A percentile compares a stretch with the other conserved stretches of the same genome.
Evolutionary conservation across 441 rosid genomes (phyloP).

Genomic region (Isatis lusitanica): DNA sequence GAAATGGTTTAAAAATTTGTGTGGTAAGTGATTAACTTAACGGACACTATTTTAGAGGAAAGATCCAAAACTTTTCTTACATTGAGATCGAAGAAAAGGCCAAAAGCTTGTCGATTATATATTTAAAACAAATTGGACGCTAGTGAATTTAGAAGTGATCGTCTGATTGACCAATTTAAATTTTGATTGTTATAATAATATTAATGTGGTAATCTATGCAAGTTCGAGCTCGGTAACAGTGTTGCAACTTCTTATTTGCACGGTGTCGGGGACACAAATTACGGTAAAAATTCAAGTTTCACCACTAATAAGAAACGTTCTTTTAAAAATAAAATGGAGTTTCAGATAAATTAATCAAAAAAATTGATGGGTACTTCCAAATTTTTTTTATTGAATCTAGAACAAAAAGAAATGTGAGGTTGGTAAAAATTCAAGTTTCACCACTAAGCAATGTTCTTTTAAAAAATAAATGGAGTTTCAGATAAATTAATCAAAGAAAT

Average conservation of each 20-base stretch:
- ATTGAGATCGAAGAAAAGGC: slow-evolving; percentile 50
- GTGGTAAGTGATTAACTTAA: neutral
- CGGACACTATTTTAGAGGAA: slow-evolving; percentile 31
- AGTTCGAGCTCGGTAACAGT: slow-evolving; percentile 28
- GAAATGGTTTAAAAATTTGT: neutral
- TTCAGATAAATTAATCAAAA: neutral
- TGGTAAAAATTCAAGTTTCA: slow-evolving; percentile 31
- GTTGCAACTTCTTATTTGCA: slow-evolving; percentile 38
- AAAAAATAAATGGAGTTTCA: neutral
- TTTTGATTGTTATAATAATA: slow-evolving; percentile 24
- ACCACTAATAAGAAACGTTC: slow-evolving; percentile 19
- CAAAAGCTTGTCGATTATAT: slow-evolving; percentile 36
- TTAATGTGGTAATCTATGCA: slow-evolving; percentile 20
- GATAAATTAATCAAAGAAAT: neutral
- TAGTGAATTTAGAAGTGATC: slow-evolving; percentile 25
- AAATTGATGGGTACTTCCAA: neutral
- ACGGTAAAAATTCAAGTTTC: slow-evolving; percentile 36
- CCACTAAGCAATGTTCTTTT: slow-evolving; percentile 8
- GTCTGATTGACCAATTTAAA: slow-evolving; percentile 27
- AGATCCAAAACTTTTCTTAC: slow-evolving; percentile 42
- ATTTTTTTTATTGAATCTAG: neutral
- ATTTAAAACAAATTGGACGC: slow-evolving; percentile 31
- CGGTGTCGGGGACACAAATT: slow-evolving; percentile 42
- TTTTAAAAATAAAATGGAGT: neutral
- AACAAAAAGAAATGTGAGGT: slow-evolving; percentile 6